Conservation (phyloP, 1,139 yeast genomes). For the Lodderomyces pseudojiufengensis region DNA sequence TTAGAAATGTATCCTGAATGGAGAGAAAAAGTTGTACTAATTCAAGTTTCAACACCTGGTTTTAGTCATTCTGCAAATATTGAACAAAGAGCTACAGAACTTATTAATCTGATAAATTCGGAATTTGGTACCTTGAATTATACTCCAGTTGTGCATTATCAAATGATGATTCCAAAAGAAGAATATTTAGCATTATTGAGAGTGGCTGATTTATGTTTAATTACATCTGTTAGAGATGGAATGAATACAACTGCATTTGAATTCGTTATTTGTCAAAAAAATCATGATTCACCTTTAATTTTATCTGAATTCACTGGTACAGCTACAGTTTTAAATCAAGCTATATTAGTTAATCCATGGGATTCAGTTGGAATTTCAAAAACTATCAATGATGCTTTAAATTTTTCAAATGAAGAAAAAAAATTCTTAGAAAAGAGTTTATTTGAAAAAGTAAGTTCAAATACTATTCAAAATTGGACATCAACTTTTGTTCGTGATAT, state of each 20-base stretch:
- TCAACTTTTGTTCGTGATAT: constrained; percentile 55
- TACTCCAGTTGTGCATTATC: constrained; percentile 87
- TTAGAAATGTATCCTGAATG: constrained; percentile 89
- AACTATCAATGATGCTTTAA: constrained; percentile 67
- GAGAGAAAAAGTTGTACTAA: constrained; percentile 80
- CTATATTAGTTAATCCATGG: constrained; percentile 93
- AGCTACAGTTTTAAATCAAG: constrained; percentile 72
- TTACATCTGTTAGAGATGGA: constrained; percentile 91
- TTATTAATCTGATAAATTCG: constrained; percentile 76
- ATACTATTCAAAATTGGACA: constrained; percentile 84
- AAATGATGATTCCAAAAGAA: constrained; percentile 80
- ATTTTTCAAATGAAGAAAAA: constrained; percentile 44
- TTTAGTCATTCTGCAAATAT: constrained; percentile 54
- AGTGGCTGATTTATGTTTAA: constrained; percentile 85
- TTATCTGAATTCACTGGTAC: constrained; percentile 94
- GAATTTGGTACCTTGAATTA: constrained; percentile 76
- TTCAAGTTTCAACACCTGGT: constrained; percentile 88
- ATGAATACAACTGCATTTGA: constrained; percentile 95
- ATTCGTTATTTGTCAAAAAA: constrained; percentile 82
- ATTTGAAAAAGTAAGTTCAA: constrained; percentile 60
- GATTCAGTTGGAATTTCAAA: constrained; percentile 91
- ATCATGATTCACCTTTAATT: constrained; percentile 69
- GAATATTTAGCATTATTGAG: constrained; percentile 86
- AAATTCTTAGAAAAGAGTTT: constrained; percentile 46
- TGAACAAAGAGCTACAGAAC: constrained; percentile 76